Conservation (phyloP, 345 rosid genomes). For the Euphorbia lathyris region DNA sequence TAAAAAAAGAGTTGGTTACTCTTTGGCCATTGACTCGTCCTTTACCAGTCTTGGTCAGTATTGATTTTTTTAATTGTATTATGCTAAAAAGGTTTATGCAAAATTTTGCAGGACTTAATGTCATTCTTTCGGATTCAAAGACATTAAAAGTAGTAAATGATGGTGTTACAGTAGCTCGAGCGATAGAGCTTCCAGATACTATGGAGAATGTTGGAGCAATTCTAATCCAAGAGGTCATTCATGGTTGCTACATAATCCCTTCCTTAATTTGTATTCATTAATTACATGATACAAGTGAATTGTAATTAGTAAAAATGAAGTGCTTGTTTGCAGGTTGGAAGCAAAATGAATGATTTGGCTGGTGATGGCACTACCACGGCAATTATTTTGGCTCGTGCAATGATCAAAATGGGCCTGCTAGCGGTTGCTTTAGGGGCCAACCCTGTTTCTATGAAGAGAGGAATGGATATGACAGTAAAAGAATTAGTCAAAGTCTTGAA, state of each 20-base stretch:
- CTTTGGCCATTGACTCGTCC: neutral
- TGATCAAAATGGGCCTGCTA: slow-evolving; percentile 68
- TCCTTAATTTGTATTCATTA: slow-evolving; percentile 7
- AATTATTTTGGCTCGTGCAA: slow-evolving; percentile 69
- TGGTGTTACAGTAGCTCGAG: slow-evolving; percentile 74
- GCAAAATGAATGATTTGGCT: slow-evolving; percentile 73
- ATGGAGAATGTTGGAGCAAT: slow-evolving; percentile 78
- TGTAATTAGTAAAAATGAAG: slow-evolving; percentile 15
- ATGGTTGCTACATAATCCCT: slow-evolving; percentile 44
- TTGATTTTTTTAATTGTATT: slow-evolving; percentile 5
- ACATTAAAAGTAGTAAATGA: slow-evolving; percentile 67
- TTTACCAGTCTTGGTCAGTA: neutral
- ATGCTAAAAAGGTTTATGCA: slow-evolving; percentile 20
- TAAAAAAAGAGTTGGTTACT: neutral
- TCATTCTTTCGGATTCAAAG: slow-evolving; percentile 60
- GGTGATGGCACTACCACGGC: slow-evolving; percentile 96
- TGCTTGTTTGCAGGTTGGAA: slow-evolving; percentile 60
- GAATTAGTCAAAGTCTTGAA: slow-evolving; percentile 49
- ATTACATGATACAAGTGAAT: slow-evolving; percentile 1
- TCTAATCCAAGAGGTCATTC: slow-evolving; percentile 86
- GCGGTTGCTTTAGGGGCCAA: slow-evolving; percentile 81
- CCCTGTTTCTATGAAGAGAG: slow-evolving; percentile 65
- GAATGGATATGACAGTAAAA: slow-evolving; percentile 59
- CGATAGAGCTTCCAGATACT: slow-evolving; percentile 70
- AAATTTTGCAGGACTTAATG: slow-evolving; percentile 66